Percentiles rank a stretch among this genome's conserved stretches.
phyloP scores from a whole-genome alignment of 495 filamentous ascomycete species.

The Cryomyces minteri region DNA sequence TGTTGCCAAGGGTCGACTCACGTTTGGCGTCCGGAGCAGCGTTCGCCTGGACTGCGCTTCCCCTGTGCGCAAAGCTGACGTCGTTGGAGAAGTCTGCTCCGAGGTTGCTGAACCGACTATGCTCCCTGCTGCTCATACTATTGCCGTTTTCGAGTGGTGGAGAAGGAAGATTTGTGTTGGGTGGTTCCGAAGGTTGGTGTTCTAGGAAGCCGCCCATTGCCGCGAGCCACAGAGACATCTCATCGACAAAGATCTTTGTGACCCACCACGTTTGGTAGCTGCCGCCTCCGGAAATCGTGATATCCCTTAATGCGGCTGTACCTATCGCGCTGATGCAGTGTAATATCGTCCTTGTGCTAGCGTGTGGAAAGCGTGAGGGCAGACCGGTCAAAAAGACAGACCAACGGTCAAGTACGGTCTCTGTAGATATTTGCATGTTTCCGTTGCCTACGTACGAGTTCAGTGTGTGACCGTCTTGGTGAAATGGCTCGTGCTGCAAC shows the following conservation, averaged over 20 bases:
- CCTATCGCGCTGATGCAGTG: conserved; percentile 50
- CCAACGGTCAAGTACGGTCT: conserved; percentile 63
- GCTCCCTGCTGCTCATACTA: background rate
- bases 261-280: conserved; percentile 97
- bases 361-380: conserved; percentile 54
- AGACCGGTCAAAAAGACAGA: conserved; percentile 62
- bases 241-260: conserved; percentile 92
- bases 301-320: conserved; percentile 52
- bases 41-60: too few relatives aligned
- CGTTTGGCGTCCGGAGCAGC: too few relatives aligned
- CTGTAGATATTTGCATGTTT: conserved; percentile 17
- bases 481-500: conserved; percentile 32
- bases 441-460: conserved; percentile 11
- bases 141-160: too few relatives aligned
- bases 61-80: background rate
- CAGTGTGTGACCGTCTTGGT: conserved; percentile 12
- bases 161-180: too few relatives aligned
- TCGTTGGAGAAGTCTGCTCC: background rate
- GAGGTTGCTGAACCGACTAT: background rate
- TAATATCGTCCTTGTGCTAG: conserved; percentile 43
- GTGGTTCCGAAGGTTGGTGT: conserved; percentile 13
- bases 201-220: conserved; percentile 86
- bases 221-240: conserved; percentile 83
- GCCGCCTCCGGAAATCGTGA: conserved; percentile 63
- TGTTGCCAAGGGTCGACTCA: background rate